These are phyloP conservation scores for Serendipita sp. DNA, from an alignment of 768 basidiomycete genomes.

Conservation along the genomic window DNA sequence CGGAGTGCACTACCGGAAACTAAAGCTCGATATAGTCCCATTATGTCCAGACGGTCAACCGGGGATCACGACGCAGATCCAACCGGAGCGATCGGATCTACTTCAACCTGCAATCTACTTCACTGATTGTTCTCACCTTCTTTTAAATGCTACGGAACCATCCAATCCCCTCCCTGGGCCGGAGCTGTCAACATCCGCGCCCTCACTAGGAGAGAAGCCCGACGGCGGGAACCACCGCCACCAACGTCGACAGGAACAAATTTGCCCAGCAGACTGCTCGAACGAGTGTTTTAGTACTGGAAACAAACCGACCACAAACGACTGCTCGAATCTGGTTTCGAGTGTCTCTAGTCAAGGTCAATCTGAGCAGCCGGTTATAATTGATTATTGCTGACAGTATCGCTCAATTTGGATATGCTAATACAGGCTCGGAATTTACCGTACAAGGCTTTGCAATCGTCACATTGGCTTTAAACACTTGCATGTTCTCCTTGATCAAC, in stretches of 20 bases:
- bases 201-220: too few relatives aligned
- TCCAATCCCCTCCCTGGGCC: neutral
- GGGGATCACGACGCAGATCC: neutral
- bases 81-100: neutral
- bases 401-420: neutral
- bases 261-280: neutral
- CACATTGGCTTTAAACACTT: neutral
- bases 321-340: too few relatives aligned
- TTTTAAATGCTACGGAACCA: neutral
- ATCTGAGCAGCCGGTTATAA: too few relatives aligned
- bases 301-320: too few relatives aligned
- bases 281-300: too few relatives aligned
- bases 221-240: neutral
- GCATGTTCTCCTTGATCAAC: neutral
- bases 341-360: too few relatives aligned
- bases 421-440: neutral
- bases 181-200: too few relatives aligned
- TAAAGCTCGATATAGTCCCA: neutral
- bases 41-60: neutral
- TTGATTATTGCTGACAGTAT: too few relatives aligned
- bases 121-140: neutral
- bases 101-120: neutral
- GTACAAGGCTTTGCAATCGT: neutral
- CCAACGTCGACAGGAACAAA: neutral
- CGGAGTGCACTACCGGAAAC: too few relatives aligned